Percentiles rank a stretch among this genome's conserved stretches.
phyloP scores from a whole-genome alignment of 1,284 basidiomycete genomes.

The Sphaerobolus stellatus region DNA sequence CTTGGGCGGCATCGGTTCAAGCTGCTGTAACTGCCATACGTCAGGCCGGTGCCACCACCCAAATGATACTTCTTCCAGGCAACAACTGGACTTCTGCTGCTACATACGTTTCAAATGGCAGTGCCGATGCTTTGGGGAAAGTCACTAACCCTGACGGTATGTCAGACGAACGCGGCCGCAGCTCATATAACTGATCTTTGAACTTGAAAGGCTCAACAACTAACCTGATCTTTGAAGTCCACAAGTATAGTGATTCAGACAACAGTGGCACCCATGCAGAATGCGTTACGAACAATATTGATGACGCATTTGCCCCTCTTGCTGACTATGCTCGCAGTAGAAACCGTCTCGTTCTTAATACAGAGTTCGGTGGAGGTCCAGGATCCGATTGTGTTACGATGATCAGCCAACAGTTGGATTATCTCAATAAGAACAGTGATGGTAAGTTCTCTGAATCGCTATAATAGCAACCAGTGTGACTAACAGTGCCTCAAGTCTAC shows the following conservation, averaged over 20 bases:
- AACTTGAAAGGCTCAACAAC: constrained; percentile 9
- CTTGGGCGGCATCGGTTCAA: constrained; percentile 47
- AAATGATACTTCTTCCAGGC: constrained; percentile 51
- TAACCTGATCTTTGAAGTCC: constrained; percentile 51
- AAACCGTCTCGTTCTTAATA: constrained; percentile 31
- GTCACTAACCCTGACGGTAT: constrained; percentile 55
- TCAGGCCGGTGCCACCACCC: constrained; percentile 44
- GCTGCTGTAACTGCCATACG: constrained; percentile 51
- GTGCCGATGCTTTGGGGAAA: constrained; percentile 37
- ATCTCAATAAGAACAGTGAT: constrained; percentile 20
- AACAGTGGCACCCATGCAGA: constrained; percentile 54
- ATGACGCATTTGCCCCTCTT: constrained; percentile 36
- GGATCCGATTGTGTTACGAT: constrained; percentile 4
- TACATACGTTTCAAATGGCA: constrained; percentile 31
- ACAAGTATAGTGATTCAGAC: constrained; percentile 62
- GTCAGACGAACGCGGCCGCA: constrained; percentile 15
- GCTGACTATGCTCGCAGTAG: constrained; percentile 17
- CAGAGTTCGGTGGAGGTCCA: constrained; percentile 32
- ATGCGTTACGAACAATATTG: constrained; percentile 39
- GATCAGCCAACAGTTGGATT: constrained; percentile 22
- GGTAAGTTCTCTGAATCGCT: constrained; percentile 1
- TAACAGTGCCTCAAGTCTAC: constrained; percentile 12
- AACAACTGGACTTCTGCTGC: constrained; percentile 36
- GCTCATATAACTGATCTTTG: neutral
- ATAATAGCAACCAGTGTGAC: neutral